Percentiles rank a stretch among this genome's conserved stretches.
Conservation (phyloP, 2,329 filamentous ascomycete species). For the Fonsecaea pedrosoi region DNA sequence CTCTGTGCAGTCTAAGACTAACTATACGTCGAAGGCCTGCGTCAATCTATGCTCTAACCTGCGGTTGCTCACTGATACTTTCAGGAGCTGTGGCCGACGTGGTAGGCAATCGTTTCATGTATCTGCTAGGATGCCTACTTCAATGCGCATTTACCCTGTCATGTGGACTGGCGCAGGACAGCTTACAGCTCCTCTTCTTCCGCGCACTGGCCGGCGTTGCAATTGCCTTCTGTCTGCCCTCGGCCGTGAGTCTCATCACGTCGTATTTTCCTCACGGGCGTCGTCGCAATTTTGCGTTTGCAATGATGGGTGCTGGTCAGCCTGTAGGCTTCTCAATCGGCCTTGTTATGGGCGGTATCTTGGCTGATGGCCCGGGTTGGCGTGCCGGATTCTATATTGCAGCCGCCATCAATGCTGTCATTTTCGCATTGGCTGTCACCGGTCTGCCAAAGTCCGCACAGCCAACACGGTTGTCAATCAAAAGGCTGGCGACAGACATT, state of each 20-base stretch:
- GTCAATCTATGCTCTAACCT: constrained; percentile 51
- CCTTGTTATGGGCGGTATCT: constrained; percentile 58
- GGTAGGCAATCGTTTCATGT: constrained; percentile 56
- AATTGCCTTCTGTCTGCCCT: constrained; percentile 57
- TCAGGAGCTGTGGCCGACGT: constrained; percentile 60
- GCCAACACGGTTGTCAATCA: constrained; percentile 38
- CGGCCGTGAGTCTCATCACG: constrained; percentile 59
- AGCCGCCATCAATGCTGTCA: constrained; percentile 52
- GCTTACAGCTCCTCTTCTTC: constrained; percentile 55
- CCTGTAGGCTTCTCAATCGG: constrained; percentile 61
- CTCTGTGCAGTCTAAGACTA: not conserved
- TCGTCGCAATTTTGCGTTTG: constrained; percentile 60
- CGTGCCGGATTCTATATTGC: constrained; percentile 59
- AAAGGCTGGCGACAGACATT: constrained; percentile 51
- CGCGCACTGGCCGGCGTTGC: constrained; percentile 56
- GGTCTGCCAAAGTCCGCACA: constrained; percentile 46
- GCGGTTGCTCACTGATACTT: constrained; percentile 58
- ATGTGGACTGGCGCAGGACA: constrained; percentile 51
- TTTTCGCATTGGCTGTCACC: constrained; percentile 48
- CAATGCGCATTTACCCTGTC: constrained; percentile 54
- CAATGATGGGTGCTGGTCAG: constrained; percentile 58
- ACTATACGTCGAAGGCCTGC: constrained; percentile 41
- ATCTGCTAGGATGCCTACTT: constrained; percentile 55
- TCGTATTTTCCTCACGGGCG: constrained; percentile 55
- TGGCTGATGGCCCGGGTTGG: constrained; percentile 59